These are phyloP conservation scores for Capsicum baccatum DNA, from an alignment of 257 asterid genomes.

Conservation along the genomic window DNA sequence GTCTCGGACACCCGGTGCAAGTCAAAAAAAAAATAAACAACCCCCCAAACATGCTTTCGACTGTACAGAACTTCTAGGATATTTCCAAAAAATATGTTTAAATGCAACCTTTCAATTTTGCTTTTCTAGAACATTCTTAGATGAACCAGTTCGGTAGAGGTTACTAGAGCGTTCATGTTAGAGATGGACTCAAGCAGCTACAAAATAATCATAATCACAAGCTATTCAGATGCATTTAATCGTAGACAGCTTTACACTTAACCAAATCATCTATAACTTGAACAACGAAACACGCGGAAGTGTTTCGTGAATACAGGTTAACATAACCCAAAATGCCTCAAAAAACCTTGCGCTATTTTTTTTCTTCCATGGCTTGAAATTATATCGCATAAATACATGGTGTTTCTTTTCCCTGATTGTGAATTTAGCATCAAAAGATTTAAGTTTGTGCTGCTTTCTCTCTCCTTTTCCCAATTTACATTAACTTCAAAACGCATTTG, in stretches of 20 bases:
- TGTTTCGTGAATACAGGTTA: neutral
- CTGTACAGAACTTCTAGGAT: neutral
- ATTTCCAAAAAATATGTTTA: neutral
- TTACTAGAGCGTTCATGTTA: neutral
- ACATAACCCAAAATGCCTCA: neutral
- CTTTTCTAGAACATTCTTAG: neutral
- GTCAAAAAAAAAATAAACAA: neutral
- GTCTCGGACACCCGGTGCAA: no score
- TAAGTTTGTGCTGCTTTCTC: neutral
- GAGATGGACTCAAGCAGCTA: neutral
- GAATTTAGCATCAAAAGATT: neutral
- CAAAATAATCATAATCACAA: slow-evolving; percentile 9
- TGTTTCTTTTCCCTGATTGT: neutral
- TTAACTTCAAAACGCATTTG: slow-evolving; percentile 23
- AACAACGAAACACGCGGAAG: neutral
- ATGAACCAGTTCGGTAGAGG: neutral
- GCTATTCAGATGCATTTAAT: neutral
- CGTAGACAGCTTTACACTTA: slow-evolving; percentile 5
- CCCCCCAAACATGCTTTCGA: neutral
- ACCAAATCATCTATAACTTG: neutral
- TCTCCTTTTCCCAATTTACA: neutral
- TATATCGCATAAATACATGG: neutral
- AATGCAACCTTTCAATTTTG: neutral
- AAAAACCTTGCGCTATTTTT: neutral
- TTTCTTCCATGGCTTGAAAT: neutral